phyloP scores from a whole-genome alignment of 1,284 basidiomycete genomes.

The Trametes hirsuta region DNA sequence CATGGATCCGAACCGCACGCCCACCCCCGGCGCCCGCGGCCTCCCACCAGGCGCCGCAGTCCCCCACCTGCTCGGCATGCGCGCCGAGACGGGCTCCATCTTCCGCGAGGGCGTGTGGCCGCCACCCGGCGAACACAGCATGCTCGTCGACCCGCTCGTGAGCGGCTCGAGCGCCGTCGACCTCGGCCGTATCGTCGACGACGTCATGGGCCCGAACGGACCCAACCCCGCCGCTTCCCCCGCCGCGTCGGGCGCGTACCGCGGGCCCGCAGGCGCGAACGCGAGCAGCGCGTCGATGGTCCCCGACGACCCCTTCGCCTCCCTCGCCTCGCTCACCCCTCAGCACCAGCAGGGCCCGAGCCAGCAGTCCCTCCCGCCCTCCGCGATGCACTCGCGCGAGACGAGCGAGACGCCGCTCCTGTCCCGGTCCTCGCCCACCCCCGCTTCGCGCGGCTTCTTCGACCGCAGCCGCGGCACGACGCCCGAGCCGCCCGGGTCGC shows the following conservation, averaged over 20 bases:
- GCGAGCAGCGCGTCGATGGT: slow-evolving; percentile 22
- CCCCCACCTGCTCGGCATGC: slow-evolving; percentile 44
- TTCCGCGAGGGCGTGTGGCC: slow-evolving; percentile 58
- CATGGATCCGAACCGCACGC: slow-evolving; percentile 24
- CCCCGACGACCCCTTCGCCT: slow-evolving; percentile 23
- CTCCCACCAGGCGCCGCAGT: slow-evolving; percentile 14
- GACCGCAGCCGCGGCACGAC: slow-evolving; percentile 5
- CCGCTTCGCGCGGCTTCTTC: neutral
- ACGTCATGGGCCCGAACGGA: slow-evolving; percentile 51
- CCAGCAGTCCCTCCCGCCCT: slow-evolving; percentile 4
- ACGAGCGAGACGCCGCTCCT: slow-evolving; percentile 27
- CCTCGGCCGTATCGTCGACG: slow-evolving; percentile 49
- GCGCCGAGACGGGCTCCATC: slow-evolving; percentile 49
- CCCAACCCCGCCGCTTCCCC: neutral
- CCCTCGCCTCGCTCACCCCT: slow-evolving; percentile 5
- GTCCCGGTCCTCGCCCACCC: neutral
- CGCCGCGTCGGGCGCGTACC: slow-evolving; percentile 6
- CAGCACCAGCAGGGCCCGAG: neutral
- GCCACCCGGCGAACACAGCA: slow-evolving; percentile 43
- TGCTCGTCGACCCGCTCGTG: slow-evolving; percentile 50
- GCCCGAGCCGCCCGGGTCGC: slow-evolving; percentile 23
- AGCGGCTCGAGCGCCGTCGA: slow-evolving; percentile 39
- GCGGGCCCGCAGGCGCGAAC: slow-evolving; percentile 5
- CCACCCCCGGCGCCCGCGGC: slow-evolving; percentile 7
- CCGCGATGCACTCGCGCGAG: slow-evolving; percentile 21